Evolutionary conservation across 2,329 filamentous ascomycete species (phyloP), one percentile per base, ranked within the genome.

Genomic region (Phyllosticta ampelicida): DNA sequence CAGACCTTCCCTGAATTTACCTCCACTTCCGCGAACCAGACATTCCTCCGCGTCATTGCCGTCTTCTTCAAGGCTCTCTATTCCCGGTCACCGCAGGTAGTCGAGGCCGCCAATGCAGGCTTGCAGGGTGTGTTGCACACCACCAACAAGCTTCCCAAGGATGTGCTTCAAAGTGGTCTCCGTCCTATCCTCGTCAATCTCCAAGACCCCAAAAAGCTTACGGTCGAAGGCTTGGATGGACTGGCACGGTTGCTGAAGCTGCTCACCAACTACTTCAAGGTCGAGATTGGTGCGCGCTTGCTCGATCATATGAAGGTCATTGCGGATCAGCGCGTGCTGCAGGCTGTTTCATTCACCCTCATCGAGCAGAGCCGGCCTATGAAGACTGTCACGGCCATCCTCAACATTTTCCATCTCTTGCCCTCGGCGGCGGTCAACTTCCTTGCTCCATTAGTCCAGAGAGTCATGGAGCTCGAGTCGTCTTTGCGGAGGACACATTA

Each of bases 61-160:
- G 90, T 97, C 1, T 99, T 99, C 75, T 99, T 99, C 80, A 97
- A 96, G 68, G 95, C 89, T 44, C 78, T 99, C 1, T 99, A 99
- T 71, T 92, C 90, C 0, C 90, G 95, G 67, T 95, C 91, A 3
- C 86, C 87, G 52, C 89, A 91, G 48, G 95, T 95, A 2, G 95
- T 96, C 56, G 89, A 94, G 60, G 92, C 94, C 4, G 94, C 95
- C 6, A 96, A 96, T 68, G 86, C 89, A 62, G 92, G 92, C 3
- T 73, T 99, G 60, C 90, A 89, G 66, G 87, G 88, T 21, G 91
- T 97, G 9, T 80, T 99, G 5, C 85, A 86, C 2, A 87, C 94
- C 59, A 95, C 89, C 0, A 90, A 88, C 65, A 96, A 97, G 69
- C 74, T 99, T 23, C 94, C 95, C 0, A 97, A 97, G 69, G 94